Evolutionary conservation across 306 rosid species (phyloP), one percentile per base, ranked within the genome.

Genomic region (Dryas alaskensis): DNA sequence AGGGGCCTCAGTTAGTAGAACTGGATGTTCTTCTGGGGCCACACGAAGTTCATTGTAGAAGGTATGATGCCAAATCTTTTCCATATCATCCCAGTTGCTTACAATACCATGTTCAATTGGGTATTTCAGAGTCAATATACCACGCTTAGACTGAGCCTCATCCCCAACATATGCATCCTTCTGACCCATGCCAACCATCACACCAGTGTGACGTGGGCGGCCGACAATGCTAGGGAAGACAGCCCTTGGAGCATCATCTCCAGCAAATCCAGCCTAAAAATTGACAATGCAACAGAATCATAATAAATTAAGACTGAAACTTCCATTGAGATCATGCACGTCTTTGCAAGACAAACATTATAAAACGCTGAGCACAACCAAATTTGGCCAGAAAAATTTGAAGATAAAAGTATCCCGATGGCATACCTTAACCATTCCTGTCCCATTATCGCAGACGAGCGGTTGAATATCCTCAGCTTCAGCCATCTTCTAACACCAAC

Each of bases 61-160:
- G 31, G 97, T 91, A 79, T 91, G 97, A 75, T 91, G 97, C 97
- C 97, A 91, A 45, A 91, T 91, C 80, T 91, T 87, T 83, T 92
- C 97, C 97, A 92, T 92, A 74, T 92, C 97, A 84, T 92, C 97
- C 97, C 97, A 92, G 76, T 92, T 92, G 76, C 82, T 92, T 80
- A 89, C 97, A 68, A 92, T 92, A 63, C 97, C 97, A 69, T 92
- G 97, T 83, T 92, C 97, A 53, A 92, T 92, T 54, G 97, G 97
- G 78, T 92, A 92, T 57, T 92, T 92, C 70, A 92, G 73, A 6
- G 97, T 92, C 59, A 92, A 84, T 7, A 92, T 89, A 86, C 96
- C 96, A 47, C 97, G 81, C 81, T 92, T 92, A 39, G 96, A 92
- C 73, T 89, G 93, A 80, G 97, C 97, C 76, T 92, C 97, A 69